Evolutionary conservation across 345 rosid genomes (phyloP), one percentile per base, ranked within the genome.

Genomic region (Gossypium sturtianum): DNA sequence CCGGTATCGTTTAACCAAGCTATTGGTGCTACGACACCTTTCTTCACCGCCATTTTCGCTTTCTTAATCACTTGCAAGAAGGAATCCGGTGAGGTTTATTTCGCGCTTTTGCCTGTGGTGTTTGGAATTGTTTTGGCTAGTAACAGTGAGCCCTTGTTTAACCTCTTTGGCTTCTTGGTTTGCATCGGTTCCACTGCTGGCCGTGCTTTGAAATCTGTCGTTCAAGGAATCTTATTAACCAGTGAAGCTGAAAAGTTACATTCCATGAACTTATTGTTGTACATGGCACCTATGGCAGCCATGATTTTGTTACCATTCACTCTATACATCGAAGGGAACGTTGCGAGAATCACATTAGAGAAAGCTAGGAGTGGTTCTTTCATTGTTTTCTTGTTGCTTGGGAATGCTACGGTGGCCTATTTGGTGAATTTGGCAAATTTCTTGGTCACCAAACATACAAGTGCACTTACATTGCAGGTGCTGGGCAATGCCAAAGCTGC

Each of bases 401-500:
- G 97, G 75, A 95, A 95, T 77, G 97, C 97, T 1, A 95, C 99
- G 62, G 98, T 95, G 77, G 99, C 99, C 2, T 95, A 95, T 84
- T 72, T 93, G 85, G 99, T 95, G 48, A 95, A 95, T 66, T 79
- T 95, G 85, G 89, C 99, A 5, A 95, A 95, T 82, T 95, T 95
- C 80, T 80, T 95, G 86, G 99, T 95, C 78, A 95, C 98, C 17
- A 95, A 93, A 87, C 97, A 95, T 82, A 95, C 99, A 2, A 93
- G 99, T 78, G 99, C 99, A 9, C 83, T 95, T 75, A 95, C 99
- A 56, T 76, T 95, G 77, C 99, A 95, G 84, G 99, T 95, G 72
- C 80, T 93, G n/a, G 99, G 99, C 19, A 95, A 95, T 78, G 98
- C 97, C n/a, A 95, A 95, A 83, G 99, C 99, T 0, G 99, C 98